These are phyloP conservation scores for Kuraishia ogatae DNA, from an alignment of 805 yeast species.

Conservation along the genomic window DNA sequence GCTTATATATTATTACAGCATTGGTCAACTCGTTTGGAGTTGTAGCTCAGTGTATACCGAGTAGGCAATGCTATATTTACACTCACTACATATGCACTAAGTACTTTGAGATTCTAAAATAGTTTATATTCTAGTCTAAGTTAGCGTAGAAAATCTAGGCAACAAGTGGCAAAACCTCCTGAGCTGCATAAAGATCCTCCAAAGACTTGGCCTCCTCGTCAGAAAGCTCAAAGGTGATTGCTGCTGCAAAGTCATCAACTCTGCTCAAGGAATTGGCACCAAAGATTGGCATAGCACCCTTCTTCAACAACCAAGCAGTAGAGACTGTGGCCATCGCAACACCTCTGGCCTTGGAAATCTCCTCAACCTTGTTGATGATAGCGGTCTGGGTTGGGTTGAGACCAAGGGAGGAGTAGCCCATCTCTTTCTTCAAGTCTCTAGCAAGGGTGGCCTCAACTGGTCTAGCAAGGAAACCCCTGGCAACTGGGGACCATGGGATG, in stretches of 20 bases:
- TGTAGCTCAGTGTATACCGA: no score
- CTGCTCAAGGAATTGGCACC: constrained; percentile 41
- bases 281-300: constrained; percentile 46
- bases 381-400: constrained; percentile 12
- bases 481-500: constrained; percentile 55
- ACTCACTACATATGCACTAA: neutral
- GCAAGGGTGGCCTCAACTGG: constrained; percentile 20
- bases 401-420: constrained; percentile 8
- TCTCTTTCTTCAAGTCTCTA: constrained; percentile 3
- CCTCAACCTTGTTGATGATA: constrained; percentile 44
- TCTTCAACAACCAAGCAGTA: constrained; percentile 42
- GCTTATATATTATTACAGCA: no score
- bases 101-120: neutral
- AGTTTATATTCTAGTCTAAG: no score
- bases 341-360: constrained; percentile 34
- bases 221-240: constrained; percentile 30
- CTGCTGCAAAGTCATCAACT: constrained; percentile 41
- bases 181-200: constrained; percentile 25
- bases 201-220: constrained; percentile 25
- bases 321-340: constrained; percentile 49
- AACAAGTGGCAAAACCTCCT: neutral
- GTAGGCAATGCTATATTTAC: no score
- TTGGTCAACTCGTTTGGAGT: no score
- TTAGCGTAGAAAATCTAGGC: no score
- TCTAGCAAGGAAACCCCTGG: constrained; percentile 45